Percentiles rank a stretch among this genome's conserved stretches.
Evolutionary conservation across 768 basidiomycete genomes (phyloP).

Genomic region (Pholiota microspora): DNA sequence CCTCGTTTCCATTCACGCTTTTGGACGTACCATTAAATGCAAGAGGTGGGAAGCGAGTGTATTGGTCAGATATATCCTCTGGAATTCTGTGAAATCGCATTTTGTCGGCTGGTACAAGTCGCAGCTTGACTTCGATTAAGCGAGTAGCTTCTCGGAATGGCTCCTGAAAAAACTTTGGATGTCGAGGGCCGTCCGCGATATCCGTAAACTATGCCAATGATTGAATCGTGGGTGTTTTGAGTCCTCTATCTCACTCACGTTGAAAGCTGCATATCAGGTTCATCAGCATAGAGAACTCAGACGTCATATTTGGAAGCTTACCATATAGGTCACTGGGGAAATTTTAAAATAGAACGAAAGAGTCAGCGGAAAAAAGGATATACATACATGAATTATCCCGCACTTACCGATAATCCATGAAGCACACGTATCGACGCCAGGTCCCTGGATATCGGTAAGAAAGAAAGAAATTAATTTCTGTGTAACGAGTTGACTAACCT

Average conservation of each 20-base stretch:
- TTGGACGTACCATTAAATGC: constrained; percentile 47
- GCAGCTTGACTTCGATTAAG: constrained; percentile 55
- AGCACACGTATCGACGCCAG: constrained; percentile 75
- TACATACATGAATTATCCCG: background rate
- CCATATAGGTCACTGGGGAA: constrained; percentile 17
- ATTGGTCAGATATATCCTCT: constrained; percentile 11
- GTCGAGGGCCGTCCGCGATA: constrained; percentile 31
- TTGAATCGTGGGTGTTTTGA: background rate
- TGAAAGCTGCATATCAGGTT: constrained; percentile 38
- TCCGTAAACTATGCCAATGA: constrained; percentile 29
- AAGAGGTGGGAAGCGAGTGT: constrained; percentile 37
- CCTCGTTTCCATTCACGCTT: constrained; percentile 41
- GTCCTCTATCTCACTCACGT: constrained; percentile 31
- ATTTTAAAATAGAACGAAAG: constrained; percentile 32
- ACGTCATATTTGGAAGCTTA: constrained; percentile 2
- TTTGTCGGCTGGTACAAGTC: constrained; percentile 34
- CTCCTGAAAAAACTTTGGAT: constrained; percentile 52
- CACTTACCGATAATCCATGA: constrained; percentile 72
- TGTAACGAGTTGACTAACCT: constrained; percentile 29
- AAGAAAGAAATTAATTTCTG: background rate
- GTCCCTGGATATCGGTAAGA: constrained; percentile 33
- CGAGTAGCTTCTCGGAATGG: constrained; percentile 65
- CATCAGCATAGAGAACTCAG: background rate
- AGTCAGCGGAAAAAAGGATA: constrained; percentile 26
- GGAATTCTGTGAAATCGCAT: constrained; percentile 27